Evolutionary conservation across 169 alveolate species (phyloP).

Genomic region (Plasmodium malariae): DNA sequence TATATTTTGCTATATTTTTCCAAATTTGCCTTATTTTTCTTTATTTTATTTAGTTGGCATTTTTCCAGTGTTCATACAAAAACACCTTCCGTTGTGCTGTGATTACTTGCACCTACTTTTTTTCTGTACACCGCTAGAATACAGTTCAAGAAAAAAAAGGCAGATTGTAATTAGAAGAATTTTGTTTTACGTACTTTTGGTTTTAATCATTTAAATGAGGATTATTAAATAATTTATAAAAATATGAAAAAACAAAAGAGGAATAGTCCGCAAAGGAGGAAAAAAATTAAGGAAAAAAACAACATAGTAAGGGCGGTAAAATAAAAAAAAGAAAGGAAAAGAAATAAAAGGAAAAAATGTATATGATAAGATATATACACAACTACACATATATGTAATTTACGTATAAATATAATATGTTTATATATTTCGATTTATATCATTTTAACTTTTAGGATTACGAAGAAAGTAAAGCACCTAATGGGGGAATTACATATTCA

Average conservation of each 20-base stretch:
- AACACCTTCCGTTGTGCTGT: too few species aligned
- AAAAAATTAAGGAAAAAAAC: slow-evolving; percentile 29
- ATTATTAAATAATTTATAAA: too few species aligned
- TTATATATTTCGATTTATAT: background rate
- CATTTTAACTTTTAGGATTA: background rate
- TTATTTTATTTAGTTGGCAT: too few species aligned
- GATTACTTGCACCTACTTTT: too few species aligned
- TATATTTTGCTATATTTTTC: too few species aligned
- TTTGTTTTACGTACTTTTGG: too few species aligned
- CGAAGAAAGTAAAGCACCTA: background rate
- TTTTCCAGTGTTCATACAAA: too few species aligned
- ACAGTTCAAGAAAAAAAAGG: too few species aligned
- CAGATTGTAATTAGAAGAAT: too few species aligned
- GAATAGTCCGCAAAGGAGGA: background rate
- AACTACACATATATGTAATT: background rate
- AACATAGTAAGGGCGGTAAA: slow-evolving; percentile 1
- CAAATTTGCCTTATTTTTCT: too few species aligned
- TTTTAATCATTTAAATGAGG: too few species aligned
- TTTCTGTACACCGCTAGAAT: too few species aligned
- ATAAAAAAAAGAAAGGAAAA: background rate
- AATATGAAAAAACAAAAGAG: slow-evolving; percentile 33
- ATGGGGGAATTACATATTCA: slow-evolving; percentile 9
- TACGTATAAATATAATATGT: background rate
- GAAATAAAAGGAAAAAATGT: background rate
- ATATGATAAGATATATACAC: background rate